These are phyloP conservation scores for Chytriomyces sp. DNA, from an alignment of 192 early-diverging fungal genomes.

Conservation along the genomic window DNA sequence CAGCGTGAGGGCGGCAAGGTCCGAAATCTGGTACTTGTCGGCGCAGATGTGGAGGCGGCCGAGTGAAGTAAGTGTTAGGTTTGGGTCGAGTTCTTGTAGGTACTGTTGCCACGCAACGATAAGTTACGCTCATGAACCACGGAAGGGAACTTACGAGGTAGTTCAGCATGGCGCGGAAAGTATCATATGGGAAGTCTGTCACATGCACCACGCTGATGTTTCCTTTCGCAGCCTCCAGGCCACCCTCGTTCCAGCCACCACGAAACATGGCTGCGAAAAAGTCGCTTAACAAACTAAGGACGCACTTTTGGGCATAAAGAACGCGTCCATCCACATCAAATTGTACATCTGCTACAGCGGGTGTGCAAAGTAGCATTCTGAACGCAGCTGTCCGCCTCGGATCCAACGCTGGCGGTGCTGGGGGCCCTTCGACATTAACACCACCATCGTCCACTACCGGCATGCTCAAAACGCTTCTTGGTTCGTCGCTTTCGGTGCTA, in stretches of 20 bases:
- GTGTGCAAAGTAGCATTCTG: conserved; percentile 18
- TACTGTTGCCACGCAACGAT: background rate
- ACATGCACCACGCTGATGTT: conserved; percentile 17
- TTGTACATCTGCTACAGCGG: conserved; percentile 34
- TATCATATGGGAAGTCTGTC: conserved; percentile 29
- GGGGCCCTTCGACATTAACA: no score
- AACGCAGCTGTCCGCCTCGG: conserved; percentile 19
- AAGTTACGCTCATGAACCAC: background rate
- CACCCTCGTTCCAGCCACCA: conserved; percentile 18
- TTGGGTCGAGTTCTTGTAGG: conserved; percentile 5
- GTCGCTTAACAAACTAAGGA: conserved; percentile 24
- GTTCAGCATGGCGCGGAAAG: conserved; percentile 29
- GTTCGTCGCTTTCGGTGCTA: background rate
- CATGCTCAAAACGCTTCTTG: background rate
- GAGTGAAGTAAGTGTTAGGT: background rate
- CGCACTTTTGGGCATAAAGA: conserved; percentile 35
- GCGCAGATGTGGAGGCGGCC: conserved; percentile 11
- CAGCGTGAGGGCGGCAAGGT: background rate
- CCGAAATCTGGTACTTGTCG: conserved; percentile 20
- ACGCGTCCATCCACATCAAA: conserved; percentile 31
- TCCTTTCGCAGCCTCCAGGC: background rate
- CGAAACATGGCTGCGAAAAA: conserved; percentile 37
- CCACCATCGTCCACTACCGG: no score
- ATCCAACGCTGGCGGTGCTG: conserved; percentile 5
- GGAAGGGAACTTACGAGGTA: conserved; percentile 14